Evolutionary conservation across 148 eudicot species (phyloP), one percentile per base, ranked within the genome.

Genomic region (Amaranthus cruentus): DNA sequence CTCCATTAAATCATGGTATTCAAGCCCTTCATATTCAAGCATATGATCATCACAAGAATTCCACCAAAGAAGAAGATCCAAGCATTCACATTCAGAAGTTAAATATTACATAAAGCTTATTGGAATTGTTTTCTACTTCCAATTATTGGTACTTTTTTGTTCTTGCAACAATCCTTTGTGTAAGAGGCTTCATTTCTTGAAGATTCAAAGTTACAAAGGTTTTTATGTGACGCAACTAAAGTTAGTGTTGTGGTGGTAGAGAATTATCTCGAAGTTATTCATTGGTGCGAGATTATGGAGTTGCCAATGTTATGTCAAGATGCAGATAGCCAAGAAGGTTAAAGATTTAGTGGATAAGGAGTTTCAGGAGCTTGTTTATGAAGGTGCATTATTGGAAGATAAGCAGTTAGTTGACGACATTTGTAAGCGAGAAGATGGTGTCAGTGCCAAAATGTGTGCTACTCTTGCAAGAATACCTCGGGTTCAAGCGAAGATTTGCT

Each of bases 241-340:
- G 73, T 81, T 94, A 75, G 85, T 94, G 18, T 10, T 94, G 88
- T 84, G 88, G 86, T 18, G 98, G 98, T 4, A 77, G 97, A 72
- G 98, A 91, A 79, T 68, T 94, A 58, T 84, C 96, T n/a, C 78
- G 98, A 64, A 85, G 90, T 74, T 76, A 91, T 81, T 89, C 96
- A 15, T 85, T 89, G 2, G 84, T 94, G 5, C 75, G 87, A 43
- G 98, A 93, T 59, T 93, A 93, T 65, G 97, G 91, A 5, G 88
- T 93, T 50, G 64, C 83, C 3, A 83, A 91, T 83, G 98, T 97
- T 91, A 90, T 72, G 85, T 94, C 11, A 94, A 94, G 79, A 83
- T 87, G 28, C 80, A 89, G 84, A 73, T 91, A 75, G 93, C 96
- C 63, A 84, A 82, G 62, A 84, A 71, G 76, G 80, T 74, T 69